Evolutionary conservation across 352 stramenopile species (phyloP).

Genomic region (Pythium aquatile): DNA sequence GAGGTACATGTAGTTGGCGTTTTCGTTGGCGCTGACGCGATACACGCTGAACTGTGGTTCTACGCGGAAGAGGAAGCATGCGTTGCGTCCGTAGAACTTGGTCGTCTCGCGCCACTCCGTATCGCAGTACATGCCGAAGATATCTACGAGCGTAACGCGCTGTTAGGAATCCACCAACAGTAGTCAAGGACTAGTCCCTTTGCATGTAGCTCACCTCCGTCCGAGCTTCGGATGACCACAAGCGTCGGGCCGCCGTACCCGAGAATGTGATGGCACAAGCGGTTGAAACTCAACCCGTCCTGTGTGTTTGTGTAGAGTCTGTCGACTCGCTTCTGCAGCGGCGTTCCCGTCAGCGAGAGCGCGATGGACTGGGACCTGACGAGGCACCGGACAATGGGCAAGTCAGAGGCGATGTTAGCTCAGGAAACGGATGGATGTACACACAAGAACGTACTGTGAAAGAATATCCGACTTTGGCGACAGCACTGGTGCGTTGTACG

Average conservation of each 20-base stretch:
- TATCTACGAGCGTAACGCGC: conserved; percentile 31
- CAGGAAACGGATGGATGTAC: neutral
- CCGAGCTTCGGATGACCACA: conserved; percentile 59
- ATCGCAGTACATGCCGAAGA: conserved; percentile 88
- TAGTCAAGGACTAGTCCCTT: neutral
- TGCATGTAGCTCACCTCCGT: conserved; percentile 33
- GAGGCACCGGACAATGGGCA: neutral
- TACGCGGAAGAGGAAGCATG: conserved; percentile 79
- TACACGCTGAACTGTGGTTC: conserved; percentile 64
- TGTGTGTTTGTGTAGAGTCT: conserved; percentile 80
- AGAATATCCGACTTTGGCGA: conserved; percentile 72
- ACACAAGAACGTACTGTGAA: conserved; percentile 43
- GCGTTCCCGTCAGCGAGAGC: conserved; percentile 54
- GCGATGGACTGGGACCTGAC: conserved; percentile 63
- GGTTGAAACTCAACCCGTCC: conserved; percentile 83
- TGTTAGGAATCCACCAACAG: neutral
- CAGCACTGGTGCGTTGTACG: conserved; percentile 47
- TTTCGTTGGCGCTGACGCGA: conserved; percentile 42
- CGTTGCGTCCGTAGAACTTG: conserved; percentile 76
- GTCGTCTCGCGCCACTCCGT: conserved; percentile 83
- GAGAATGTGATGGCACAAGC: conserved; percentile 76
- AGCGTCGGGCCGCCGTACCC: conserved; percentile 76
- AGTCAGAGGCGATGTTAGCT: neutral
- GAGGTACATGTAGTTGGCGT: conserved; percentile 84
- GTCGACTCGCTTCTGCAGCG: conserved; percentile 54